Base-by-base conservation (phyloP, 2,329 filamentous ascomycete genomes). In the Arachnomyces sp. region DNA sequence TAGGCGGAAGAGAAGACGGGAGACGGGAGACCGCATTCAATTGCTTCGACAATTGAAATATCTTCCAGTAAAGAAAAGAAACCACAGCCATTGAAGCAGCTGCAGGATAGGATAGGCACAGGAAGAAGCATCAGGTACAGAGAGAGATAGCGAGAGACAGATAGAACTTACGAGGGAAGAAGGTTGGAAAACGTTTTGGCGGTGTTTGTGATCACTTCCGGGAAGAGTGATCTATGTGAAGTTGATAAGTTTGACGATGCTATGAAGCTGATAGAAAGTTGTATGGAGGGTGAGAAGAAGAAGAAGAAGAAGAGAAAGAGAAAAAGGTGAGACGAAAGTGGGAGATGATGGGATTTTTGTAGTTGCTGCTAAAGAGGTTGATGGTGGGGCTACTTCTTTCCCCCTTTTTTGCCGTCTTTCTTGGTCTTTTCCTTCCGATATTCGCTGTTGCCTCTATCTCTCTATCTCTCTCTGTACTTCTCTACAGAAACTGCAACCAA, bases 181-280 rank as follows among this genome's bases (percentile, higher is more conserved):
- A 93, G 83, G 73, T 94, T 95, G 76, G 88, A 90, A 82, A 94
- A 95, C 89, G 87, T 94, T 72, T 85, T 94, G 86, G 77, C 82
- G 81, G 73, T 75, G 55, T 59, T 61, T 49, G 39, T 69, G 80
- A 83, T 70, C 78, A 79, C 73, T 58, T 65, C 70, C 32, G 35
- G 34, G 49, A 43, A 42, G 39, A 48, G 47, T 47, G 46, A 44
- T 45, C 47, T 49, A 39, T 43, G 36, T 43, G 28, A 41, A 25
- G 33, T 40, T 44, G 46, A 43, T 34, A 39, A n/a, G 25, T 13
- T 44, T 39, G 32, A 31, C 25, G 33, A 32, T 14, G 31, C 4
- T 32, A n/a, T 28, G n/a, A 13, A 37, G 35, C 14, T 25, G 16
- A 13, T n/a, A n/a, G 11, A 16, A 16, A 31, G 34, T 25, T 32